Conservation (phyloP, 2,329 filamentous ascomycete species). For the Calonectria crousiana region DNA sequence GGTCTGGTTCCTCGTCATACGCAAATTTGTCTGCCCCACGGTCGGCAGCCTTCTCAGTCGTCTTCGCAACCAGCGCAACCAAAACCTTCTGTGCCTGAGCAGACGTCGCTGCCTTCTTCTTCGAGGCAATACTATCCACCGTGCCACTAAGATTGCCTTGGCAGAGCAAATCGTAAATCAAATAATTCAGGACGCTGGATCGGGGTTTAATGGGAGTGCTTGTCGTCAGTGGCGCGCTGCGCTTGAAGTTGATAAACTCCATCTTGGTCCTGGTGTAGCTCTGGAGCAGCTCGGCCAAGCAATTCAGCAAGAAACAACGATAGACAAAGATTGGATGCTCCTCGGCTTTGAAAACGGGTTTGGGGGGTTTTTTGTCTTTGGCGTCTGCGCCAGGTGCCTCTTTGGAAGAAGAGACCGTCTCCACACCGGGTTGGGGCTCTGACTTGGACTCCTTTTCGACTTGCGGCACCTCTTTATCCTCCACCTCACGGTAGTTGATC, state of each 20-base stretch:
- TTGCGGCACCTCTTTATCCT: conserved; percentile 77
- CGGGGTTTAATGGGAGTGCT: conserved; percentile 94
- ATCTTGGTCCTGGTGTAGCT: conserved; percentile 97
- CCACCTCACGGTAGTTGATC: conserved; percentile 90
- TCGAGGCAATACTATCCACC: conserved; percentile 79
- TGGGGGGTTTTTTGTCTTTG: conserved; percentile 74
- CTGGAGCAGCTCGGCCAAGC: conserved; percentile 87
- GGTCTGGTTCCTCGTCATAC: conserved; percentile 82
- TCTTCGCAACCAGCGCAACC: conserved; percentile 89
- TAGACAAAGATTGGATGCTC: conserved; percentile 98
- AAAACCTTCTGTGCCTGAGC: conserved; percentile 88
- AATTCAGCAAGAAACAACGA: conserved; percentile 93
- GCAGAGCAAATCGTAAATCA: conserved; percentile 83
- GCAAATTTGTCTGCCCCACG: conserved; percentile 69
- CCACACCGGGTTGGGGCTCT: conserved; percentile 46
- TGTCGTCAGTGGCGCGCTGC: conserved; percentile 85
- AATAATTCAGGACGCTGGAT: conserved; percentile 92
- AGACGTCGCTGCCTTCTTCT: conserved; percentile 89
- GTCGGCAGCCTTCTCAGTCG: conserved; percentile 78
- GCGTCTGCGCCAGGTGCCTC: conserved; percentile 50
- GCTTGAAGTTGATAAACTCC: conserved; percentile 99
- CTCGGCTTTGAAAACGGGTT: conserved; percentile 86
- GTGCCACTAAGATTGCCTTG: conserved; percentile 73
- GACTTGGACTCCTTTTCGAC: conserved; percentile 57
- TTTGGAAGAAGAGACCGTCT: conserved; percentile 48